Base-by-base conservation (phyloP, 2,329 filamentous ascomycete species). In the Cytospora chrysosperma region DNA sequence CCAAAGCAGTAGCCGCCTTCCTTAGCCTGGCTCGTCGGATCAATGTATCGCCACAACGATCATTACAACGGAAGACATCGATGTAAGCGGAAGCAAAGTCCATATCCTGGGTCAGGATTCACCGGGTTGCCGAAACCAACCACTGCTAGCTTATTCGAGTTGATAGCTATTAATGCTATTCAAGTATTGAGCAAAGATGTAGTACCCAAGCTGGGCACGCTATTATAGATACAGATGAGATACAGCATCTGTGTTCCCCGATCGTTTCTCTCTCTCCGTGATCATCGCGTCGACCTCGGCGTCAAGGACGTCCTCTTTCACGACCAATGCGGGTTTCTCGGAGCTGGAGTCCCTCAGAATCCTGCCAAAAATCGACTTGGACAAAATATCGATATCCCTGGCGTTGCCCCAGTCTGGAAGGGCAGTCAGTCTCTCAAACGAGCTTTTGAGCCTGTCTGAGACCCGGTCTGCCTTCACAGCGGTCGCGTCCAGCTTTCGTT, bases 361-460 rank as follows among this genome's bases (percentile, higher is more conserved):
- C n/a, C 58, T 55, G 9, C 58, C 58, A 34, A 60, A 60, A 3
- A 60, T 51, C 13, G 58, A 51, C 34, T 60, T 60, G 4, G 51
- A 50, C 51, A 60, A 19, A 6, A 40, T 19, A 15, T 47, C 58
- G 4, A 60, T 52, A 10, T 60, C 58, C 15, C 58, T 54, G 37
- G 58, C 58, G 28, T 60, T 60, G 13, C 58, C 58, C 58, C 58
- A 60, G 9, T 60, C 58, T 3, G 58, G 58, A 17, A 60, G 51
- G 9, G 34, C 51, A 28, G 37, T 30, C 6, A 60, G 26, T 30
- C 51, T 47, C 17, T 61, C 13, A 3, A 70, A 52, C 50, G 78
- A 73, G 2, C 70, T 32, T 5, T 71, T 67, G 6, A 77, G 53
- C 13, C 68, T 70, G 1, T 52, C 43, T 4, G 76, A 30, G 9